phyloP scores from a whole-genome alignment of 108 stramenopile species.

The Poteriospumella lacustris region DNA sequence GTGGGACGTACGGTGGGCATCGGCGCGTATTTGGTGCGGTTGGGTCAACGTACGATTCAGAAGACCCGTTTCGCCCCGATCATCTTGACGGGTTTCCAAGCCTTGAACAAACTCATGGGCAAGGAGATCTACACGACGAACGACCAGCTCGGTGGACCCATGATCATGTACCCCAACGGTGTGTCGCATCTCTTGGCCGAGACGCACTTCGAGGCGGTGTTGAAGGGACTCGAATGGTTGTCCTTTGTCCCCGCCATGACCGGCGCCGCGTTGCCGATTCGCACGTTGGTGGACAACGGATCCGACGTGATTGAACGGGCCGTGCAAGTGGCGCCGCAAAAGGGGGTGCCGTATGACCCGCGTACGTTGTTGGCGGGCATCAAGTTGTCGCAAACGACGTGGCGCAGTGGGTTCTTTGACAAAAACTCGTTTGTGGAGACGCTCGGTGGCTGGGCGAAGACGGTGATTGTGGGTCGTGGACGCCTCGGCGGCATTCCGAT shows the following conservation, averaged over 20 bases:
- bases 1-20: constrained; percentile 90
- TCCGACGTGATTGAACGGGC: constrained; percentile 9
- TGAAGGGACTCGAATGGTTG: constrained; percentile 80
- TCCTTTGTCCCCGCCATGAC: constrained; percentile 80
- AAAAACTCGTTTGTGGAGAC: constrained; percentile 83
- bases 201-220: constrained; percentile 82
- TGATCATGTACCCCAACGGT: constrained; percentile 96
- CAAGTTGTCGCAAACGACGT: constrained; percentile 28
- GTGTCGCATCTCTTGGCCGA: constrained; percentile 82
- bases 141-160: constrained; percentile 93
- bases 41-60: constrained; percentile 96
- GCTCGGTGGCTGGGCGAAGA: constrained; percentile 95
- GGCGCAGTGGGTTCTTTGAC: constrained; percentile 94
- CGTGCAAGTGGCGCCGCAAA: constrained; percentile 50
- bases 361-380: constrained; percentile 60
- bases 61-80: constrained; percentile 85
- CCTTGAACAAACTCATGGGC: constrained; percentile 98
- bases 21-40: constrained; percentile 96
- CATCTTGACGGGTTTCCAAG: constrained; percentile 96
- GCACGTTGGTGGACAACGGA: constrained; percentile 75
- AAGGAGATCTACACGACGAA: constrained; percentile 97
- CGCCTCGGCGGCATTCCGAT: constrained; percentile 95
- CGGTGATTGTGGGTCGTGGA: constrained; percentile 91
- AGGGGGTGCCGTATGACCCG: constrained; percentile 86
- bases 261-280: constrained; percentile 71